These are phyloP conservation scores for Apophysomyces variabilis DNA, from an alignment of 371 early-diverging fungal genomes.

Conservation along the genomic window DNA sequence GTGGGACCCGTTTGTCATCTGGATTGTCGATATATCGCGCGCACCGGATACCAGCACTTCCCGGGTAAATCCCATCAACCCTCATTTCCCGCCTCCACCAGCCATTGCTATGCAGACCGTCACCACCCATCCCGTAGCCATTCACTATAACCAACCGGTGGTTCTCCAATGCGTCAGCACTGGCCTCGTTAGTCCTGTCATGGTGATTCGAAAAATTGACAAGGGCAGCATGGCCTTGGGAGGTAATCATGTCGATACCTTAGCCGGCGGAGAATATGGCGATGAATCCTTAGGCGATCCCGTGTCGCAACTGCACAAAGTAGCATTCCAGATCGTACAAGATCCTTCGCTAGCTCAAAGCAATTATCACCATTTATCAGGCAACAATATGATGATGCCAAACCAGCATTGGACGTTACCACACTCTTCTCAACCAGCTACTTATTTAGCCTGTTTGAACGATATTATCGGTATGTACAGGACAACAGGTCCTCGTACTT, in stretches of 20 bases:
- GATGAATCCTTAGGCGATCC: conserved; percentile 65
- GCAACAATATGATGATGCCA: conserved; percentile 14
- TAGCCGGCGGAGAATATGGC: conserved; percentile 52
- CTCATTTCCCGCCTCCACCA: conserved; percentile 76
- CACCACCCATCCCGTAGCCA: conserved; percentile 62
- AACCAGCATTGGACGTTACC: conserved; percentile 38
- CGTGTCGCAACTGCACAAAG: conserved; percentile 90
- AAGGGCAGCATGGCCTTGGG: conserved; percentile 80
- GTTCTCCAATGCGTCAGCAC: conserved; percentile 83
- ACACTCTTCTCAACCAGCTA: conserved; percentile 54
- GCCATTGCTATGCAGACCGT: conserved; percentile 66
- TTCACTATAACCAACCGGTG: conserved; percentile 84
- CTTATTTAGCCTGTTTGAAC: conserved; percentile 76
- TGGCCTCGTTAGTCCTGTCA: conserved; percentile 81
- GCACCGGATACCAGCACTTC: conserved; percentile 41
- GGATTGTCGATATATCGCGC: conserved; percentile 76
- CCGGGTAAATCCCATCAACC: conserved; percentile 57
- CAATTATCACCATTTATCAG: conserved; percentile 36
- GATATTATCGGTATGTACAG: conserved; percentile 82
- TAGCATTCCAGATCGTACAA: conserved; percentile 82
- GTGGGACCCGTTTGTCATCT: conserved; percentile 91
- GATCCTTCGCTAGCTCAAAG: conserved; percentile 43
- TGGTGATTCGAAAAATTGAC: conserved; percentile 85
- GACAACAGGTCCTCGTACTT: conserved; percentile 59
- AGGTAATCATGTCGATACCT: conserved; percentile 46